Conservation (phyloP, 2,329 filamentous ascomycete species). For the Cryoendolithus antarcticus region DNA sequence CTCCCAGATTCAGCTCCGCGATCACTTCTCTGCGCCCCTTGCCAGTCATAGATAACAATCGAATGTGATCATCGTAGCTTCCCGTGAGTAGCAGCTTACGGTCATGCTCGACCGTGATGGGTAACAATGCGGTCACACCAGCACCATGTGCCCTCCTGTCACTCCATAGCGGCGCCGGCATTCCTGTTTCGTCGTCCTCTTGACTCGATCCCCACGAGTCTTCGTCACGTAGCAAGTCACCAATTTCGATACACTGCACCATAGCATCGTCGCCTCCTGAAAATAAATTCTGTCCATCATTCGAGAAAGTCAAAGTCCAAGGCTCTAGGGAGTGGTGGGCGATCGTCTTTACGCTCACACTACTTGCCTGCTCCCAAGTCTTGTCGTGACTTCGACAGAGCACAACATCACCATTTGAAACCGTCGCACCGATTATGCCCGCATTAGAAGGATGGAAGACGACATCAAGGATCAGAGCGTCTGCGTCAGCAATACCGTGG, state of each 20-base stretch:
- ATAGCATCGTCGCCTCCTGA: conserved; percentile 69
- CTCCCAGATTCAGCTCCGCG: conserved; percentile 53
- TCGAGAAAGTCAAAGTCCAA: conserved; percentile 56
- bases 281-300: conserved; percentile 30
- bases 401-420: conserved; percentile 52
- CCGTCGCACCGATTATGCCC: conserved; percentile 54
- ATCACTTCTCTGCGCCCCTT: conserved; percentile 40
- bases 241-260: conserved; percentile 33
- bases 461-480: conserved; percentile 58
- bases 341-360: conserved; percentile 7
- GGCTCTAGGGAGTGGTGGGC: conserved; percentile 48
- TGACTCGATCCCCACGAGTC: no score
- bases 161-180: conserved; percentile 21
- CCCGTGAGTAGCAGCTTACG: conserved; percentile 58
- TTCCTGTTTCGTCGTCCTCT: background rate
- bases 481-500: conserved; percentile 40
- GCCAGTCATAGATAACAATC: conserved; percentile 44
- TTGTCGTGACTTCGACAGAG: conserved; percentile 15
- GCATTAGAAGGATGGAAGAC: conserved; percentile 53
- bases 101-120: conserved; percentile 40
- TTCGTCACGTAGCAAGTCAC: background rate
- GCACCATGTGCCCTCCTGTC: conserved; percentile 57
- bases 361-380: conserved; percentile 16
- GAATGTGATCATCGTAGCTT: conserved; percentile 78
- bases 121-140: conserved; percentile 77